Conservation (phyloP, 805 yeast species). For the Maudiozyma pseudohumilis region DNA sequence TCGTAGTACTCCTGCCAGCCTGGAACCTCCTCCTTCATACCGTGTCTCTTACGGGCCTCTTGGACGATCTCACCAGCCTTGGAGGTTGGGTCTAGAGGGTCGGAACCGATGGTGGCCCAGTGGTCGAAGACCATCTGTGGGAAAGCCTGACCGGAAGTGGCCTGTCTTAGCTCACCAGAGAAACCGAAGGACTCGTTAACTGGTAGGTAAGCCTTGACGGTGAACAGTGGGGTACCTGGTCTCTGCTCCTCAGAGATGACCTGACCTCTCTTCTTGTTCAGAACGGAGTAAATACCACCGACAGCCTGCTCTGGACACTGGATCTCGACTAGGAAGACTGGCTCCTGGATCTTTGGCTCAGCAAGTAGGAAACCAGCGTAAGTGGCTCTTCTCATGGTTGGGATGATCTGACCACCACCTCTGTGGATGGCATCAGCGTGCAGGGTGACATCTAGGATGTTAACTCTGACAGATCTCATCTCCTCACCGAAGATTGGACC, state of each 20-base stretch:
- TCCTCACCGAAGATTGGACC: conserved; percentile 98
- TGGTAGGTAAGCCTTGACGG: conserved; percentile 99
- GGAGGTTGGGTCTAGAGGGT: conserved; percentile 78
- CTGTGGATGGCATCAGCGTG: conserved; percentile 99
- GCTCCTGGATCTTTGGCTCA: conserved; percentile 98
- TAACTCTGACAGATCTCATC: conserved; percentile 92
- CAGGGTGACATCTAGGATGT: conserved; percentile 97
- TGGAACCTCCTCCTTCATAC: conserved; percentile 95
- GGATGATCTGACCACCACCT: conserved; percentile 99
- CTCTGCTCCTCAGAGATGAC: conserved; percentile 98
- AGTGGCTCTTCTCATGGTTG: conserved; percentile 99
- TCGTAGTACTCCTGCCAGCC: conserved; percentile 99
- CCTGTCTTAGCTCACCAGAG: conserved; percentile 98
- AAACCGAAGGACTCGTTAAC: conserved; percentile 99
- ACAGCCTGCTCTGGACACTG: conserved; percentile 99
- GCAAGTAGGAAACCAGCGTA: conserved; percentile 97
- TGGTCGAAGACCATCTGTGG: conserved; percentile 99
- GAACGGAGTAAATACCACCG: conserved; percentile 99
- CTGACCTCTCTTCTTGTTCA: conserved; percentile 99
- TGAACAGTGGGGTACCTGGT: conserved; percentile 99
- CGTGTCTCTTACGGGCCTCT: conserved; percentile 86
- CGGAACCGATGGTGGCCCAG: conserved; percentile 87
- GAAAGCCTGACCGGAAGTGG: conserved; percentile 99
- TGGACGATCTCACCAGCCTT: conserved; percentile 58
- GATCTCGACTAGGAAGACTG: conserved; percentile 97